Conservation (phyloP, 2,329 filamentous ascomycete genomes). For the Lasiodiplodia gonubiensis region DNA sequence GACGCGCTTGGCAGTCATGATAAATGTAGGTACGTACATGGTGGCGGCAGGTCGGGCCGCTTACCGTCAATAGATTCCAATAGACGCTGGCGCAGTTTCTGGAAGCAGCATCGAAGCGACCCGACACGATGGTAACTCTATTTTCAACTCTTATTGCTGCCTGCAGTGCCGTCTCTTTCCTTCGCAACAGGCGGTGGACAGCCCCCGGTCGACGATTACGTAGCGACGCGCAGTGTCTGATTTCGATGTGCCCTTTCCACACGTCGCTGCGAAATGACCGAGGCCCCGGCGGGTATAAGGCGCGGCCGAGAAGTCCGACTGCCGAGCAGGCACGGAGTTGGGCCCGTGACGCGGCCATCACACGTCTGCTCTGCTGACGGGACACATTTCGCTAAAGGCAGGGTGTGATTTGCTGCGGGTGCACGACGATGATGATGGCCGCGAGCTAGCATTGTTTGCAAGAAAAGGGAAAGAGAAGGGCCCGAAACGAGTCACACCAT, state of each 20-base stretch:
- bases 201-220: too few species aligned
- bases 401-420: conserved; percentile 5
- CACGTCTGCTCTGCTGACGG: background rate
- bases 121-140: conserved; percentile 12
- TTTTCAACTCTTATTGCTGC: background rate
- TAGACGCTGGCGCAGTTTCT: conserved; percentile 20
- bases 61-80: conserved; percentile 17
- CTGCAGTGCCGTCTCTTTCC: background rate
- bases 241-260: conserved; percentile 16
- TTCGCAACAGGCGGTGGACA: background rate
- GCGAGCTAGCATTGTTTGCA: background rate
- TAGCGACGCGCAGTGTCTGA: background rate
- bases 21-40: too few species aligned
- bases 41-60: conserved; percentile 1
- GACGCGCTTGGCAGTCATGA: too few species aligned
- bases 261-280: conserved; percentile 15
- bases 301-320: conserved; percentile 1
- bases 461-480: conserved; percentile 2
- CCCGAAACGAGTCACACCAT: conserved; percentile 25
- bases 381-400: conserved; percentile 18
- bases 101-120: conserved; percentile 22
- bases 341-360: conserved; percentile 24
- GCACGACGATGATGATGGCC: background rate
- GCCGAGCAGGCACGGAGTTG: conserved; percentile 12
- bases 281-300: conserved; percentile 7